These are phyloP conservation scores for Dacryopinax spathularia DNA, from an alignment of 768 basidiomycete genomes.

Conservation along the genomic window DNA sequence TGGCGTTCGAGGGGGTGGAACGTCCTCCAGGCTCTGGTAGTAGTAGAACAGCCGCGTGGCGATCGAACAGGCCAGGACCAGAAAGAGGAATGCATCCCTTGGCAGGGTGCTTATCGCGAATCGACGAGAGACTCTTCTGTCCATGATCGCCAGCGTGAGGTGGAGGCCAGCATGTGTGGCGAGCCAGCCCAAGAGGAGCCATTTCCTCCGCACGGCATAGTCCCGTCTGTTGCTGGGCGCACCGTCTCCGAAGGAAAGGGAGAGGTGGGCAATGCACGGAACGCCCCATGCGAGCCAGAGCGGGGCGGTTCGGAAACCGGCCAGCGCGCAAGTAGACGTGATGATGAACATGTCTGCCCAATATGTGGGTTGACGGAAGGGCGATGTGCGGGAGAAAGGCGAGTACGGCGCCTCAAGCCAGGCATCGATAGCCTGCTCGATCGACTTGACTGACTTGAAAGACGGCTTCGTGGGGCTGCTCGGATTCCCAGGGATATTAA, in stretches of 20 bases:
- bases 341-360: not conserved
- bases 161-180: not conserved
- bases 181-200: not conserved
- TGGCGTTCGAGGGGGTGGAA: slow-evolving; percentile 2
- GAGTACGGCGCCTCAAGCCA: not conserved
- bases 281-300: not conserved
- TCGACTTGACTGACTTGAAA: not conserved
- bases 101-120: not conserved
- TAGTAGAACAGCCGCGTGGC: not conserved
- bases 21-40: not conserved
- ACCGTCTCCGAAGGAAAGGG: not conserved
- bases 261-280: not conserved
- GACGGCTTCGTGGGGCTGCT: not conserved
- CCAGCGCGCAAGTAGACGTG: not conserved
- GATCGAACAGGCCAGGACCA: not conserved
- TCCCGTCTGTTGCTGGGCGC: not conserved
- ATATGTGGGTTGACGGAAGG: not conserved
- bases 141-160: not conserved
- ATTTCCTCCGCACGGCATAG: not conserved
- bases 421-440: not conserved
- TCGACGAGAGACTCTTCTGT: not conserved
- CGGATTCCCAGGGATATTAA: not conserved
- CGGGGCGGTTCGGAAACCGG: not conserved
- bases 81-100: not conserved
- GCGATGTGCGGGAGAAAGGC: not conserved